Percentiles rank a stretch among this genome's conserved stretches.
These are phyloP conservation scores for Clarireedia monteithiana DNA, from an alignment of 2,329 filamentous ascomycete genomes.

Conservation along the genomic window DNA sequence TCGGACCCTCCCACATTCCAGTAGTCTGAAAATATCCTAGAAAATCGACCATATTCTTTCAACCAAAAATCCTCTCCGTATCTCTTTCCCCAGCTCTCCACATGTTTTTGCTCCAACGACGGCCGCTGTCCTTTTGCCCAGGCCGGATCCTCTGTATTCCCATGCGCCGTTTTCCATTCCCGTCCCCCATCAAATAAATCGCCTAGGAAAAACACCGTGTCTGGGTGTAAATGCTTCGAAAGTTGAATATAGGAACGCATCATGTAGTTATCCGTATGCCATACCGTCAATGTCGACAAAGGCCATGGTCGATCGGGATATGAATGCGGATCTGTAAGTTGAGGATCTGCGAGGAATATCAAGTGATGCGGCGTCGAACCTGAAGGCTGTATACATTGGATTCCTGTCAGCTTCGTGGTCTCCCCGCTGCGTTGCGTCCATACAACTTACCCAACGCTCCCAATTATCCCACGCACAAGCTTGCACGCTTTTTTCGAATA, in stretches of 20 bases:
- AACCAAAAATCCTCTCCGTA: constrained; percentile 84
- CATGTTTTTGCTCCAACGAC: constrained; percentile 41
- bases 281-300: constrained; percentile 55
- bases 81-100: constrained; percentile 62
- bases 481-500: constrained; percentile 63
- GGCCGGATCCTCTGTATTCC: constrained; percentile 49
- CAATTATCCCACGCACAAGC: constrained; percentile 77
- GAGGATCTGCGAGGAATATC: constrained; percentile 62
- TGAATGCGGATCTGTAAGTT: constrained; percentile 67
- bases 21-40: constrained; percentile 70
- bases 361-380: constrained; percentile 71
- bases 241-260: constrained; percentile 73
- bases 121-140: constrained; percentile 48
- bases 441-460: constrained; percentile 76
- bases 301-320: constrained; percentile 67
- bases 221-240: constrained; percentile 68
- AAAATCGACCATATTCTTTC: constrained; percentile 77
- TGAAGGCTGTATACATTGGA: constrained; percentile 49
- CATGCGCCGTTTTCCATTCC: constrained; percentile 76
- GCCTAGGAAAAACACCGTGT: constrained; percentile 84
- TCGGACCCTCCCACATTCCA: constrained; percentile 52
- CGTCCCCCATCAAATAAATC: constrained; percentile 93
- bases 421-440: not conserved
- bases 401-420: constrained; percentile 15
- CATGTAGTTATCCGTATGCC: constrained; percentile 85